These are phyloP conservation scores for Mortierella alpina DNA, from an alignment of 192 early-diverging fungal species.

Conservation along the genomic window DNA sequence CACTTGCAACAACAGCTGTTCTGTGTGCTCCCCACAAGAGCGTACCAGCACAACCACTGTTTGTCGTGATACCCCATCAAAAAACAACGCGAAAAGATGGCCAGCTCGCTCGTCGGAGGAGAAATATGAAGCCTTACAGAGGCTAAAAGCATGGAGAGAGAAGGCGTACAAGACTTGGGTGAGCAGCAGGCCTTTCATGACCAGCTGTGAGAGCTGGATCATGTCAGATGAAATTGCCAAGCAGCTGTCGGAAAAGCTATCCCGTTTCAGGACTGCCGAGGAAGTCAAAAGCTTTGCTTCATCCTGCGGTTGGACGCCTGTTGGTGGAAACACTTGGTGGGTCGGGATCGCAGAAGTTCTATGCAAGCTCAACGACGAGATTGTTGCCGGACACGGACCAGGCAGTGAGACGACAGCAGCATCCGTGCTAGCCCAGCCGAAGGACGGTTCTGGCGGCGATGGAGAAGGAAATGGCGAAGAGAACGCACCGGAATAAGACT, in stretches of 20 bases:
- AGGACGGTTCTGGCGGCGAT: slow-evolving; percentile 6
- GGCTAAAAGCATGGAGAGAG: slow-evolving; percentile 13
- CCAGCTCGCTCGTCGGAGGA: not conserved
- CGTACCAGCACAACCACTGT: no score
- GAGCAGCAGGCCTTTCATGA: not conserved
- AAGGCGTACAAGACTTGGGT: slow-evolving; percentile 19
- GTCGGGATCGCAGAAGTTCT: slow-evolving; percentile 2
- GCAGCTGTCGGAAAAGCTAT: slow-evolving; percentile 7
- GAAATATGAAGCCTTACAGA: not conserved
- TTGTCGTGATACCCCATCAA: not conserved
- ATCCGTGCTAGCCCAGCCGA: slow-evolving; percentile 1
- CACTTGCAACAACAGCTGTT: no score
- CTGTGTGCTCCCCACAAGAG: no score
- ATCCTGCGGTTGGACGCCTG: slow-evolving; percentile 1
- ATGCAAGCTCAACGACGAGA: slow-evolving; percentile 14
- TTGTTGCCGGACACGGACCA: slow-evolving; percentile 9
- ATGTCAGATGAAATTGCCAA: slow-evolving; percentile 14
- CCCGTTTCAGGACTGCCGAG: slow-evolving; percentile 1
- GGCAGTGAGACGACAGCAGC: slow-evolving; percentile 1
- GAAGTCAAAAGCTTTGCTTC: slow-evolving; percentile 4
- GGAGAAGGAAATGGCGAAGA: not conserved
- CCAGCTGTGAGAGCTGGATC: slow-evolving; percentile 8
- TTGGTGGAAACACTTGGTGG: not conserved
- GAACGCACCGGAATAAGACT: slow-evolving; percentile 3
- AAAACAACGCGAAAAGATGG: not conserved